Conservation (phyloP, 2,329 filamentous ascomycete genomes). For the Lecanosticta acicola region DNA sequence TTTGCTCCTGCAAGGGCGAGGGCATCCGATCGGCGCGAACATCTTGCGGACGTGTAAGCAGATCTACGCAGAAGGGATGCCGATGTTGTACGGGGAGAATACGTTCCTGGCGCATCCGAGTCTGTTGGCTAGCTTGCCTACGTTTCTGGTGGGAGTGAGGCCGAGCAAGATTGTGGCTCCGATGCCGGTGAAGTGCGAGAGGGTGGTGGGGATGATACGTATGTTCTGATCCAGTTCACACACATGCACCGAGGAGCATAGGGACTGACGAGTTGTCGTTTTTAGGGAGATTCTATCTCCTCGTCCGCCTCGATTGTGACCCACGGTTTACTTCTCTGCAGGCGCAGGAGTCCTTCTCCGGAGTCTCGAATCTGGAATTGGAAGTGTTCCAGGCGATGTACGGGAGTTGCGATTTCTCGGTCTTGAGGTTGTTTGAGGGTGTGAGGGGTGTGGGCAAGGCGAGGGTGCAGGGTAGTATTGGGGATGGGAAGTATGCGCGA, state of each 20-base stretch:
- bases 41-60: conserved; percentile 40
- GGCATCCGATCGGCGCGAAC: conserved; percentile 35
- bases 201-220: conserved; percentile 6
- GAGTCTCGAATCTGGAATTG: conserved; percentile 44
- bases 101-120: conserved; percentile 47
- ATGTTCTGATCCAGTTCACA: not conserved
- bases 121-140: conserved; percentile 42
- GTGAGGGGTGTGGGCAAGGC: conserved; percentile 43
- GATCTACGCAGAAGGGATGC: conserved; percentile 38
- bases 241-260: conserved; percentile 21
- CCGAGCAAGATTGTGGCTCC: conserved; percentile 14
- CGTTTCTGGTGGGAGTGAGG: conserved; percentile 33
- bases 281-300: conserved; percentile 43
- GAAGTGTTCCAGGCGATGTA: conserved; percentile 46
- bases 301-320: conserved; percentile 47
- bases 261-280: too few species aligned
- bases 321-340: conserved; percentile 39
- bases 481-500: conserved; percentile 36
- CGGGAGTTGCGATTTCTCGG: conserved; percentile 38
- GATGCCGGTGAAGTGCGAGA: conserved; percentile 34
- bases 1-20: conserved; percentile 27
- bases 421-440: conserved; percentile 42
- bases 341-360: conserved; percentile 41
- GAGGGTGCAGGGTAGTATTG: conserved; percentile 40
- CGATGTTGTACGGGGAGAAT: conserved; percentile 46